Evolutionary conservation across 2,329 filamentous ascomycete genomes (phyloP).

Genomic region (Alternaria ventricosa): DNA sequence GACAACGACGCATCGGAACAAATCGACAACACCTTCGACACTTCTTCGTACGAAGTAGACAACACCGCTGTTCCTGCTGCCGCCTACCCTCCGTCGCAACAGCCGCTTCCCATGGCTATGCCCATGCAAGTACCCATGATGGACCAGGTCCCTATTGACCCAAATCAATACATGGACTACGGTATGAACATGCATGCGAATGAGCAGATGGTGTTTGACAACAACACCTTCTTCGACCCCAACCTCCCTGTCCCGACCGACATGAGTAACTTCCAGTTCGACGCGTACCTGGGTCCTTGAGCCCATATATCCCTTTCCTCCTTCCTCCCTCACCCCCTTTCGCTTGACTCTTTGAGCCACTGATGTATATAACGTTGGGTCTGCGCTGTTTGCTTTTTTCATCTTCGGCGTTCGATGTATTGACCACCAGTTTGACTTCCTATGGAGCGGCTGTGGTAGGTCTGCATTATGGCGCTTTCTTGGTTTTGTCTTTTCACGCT

Average conservation of each 20-base stretch:
- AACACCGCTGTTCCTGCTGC: neutral
- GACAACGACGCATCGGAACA: constrained; percentile 28
- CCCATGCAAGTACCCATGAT: constrained; percentile 10
- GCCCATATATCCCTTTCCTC: constrained; percentile 4
- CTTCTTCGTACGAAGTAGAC: constrained; percentile 12
- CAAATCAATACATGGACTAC: constrained; percentile 27
- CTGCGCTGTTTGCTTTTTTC: neutral
- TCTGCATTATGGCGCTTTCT: constrained; percentile 20
- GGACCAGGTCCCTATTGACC: constrained; percentile 20
- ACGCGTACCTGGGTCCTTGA: constrained; percentile 29
- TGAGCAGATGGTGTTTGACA: constrained; percentile 28
- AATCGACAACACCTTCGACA: constrained; percentile 13
- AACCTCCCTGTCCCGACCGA: constrained; percentile 15
- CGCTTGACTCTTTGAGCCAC: neutral
- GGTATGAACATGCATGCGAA: constrained; percentile 28
- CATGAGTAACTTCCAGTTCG: constrained; percentile 36
- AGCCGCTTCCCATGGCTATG: constrained; percentile 10
- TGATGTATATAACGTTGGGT: constrained; percentile 19
- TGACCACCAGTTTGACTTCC: constrained; percentile 30
- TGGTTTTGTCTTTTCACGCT: neutral
- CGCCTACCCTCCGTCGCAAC: constrained; percentile 17
- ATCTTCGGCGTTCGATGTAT: constrained; percentile 20
- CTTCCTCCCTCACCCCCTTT: neutral
- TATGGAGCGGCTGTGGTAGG: constrained; percentile 32
- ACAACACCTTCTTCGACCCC: constrained; percentile 27